Percentiles rank a stretch among this genome's conserved stretches.
Conservation (phyloP, 2,329 filamentous ascomycete species). For the Penicillium sp. region DNA sequence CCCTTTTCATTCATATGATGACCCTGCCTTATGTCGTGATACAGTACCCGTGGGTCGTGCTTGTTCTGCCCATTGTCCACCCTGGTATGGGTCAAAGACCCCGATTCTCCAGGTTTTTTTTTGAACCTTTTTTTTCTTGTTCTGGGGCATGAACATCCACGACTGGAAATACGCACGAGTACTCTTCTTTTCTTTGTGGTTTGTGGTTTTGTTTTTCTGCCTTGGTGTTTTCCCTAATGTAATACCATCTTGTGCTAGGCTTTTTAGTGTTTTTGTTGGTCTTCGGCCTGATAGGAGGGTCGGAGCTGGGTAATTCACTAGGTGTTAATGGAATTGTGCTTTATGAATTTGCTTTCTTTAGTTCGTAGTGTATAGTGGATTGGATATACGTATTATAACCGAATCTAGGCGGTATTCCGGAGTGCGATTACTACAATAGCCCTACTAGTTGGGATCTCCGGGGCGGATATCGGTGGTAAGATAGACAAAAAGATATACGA, state of each 20-base stretch:
- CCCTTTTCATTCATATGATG: constrained; percentile 2
- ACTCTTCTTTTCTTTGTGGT: not conserved
- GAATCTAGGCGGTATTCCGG: too few species aligned
- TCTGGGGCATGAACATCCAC: not conserved
- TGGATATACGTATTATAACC: too few species aligned
- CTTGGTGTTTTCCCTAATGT: constrained; percentile 18
- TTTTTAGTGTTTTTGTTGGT: constrained; percentile 9
- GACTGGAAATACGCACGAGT: constrained; percentile 1
- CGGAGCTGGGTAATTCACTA: constrained; percentile 17
- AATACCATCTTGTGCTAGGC: constrained; percentile 27
- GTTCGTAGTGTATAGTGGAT: not conserved
- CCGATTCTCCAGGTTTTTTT: constrained; percentile 7
- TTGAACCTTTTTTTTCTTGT: not conserved
- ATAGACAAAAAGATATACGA: too few species aligned
- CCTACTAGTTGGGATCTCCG: too few species aligned
- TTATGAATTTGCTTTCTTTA: not conserved
- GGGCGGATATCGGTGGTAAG: too few species aligned
- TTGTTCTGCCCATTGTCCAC: constrained; percentile 5
- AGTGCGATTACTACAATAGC: too few species aligned
- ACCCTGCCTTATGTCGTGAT: constrained; percentile 18
- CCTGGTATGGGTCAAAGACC: not conserved
- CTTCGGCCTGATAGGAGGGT: not conserved
- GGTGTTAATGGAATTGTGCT: constrained; percentile 23
- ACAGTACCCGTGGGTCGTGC: constrained; percentile 12
- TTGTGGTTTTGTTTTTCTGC: constrained; percentile 1